Conservation (phyloP, 2,329 filamentous ascomycete genomes). For the Cladosporium sp. region DNA sequence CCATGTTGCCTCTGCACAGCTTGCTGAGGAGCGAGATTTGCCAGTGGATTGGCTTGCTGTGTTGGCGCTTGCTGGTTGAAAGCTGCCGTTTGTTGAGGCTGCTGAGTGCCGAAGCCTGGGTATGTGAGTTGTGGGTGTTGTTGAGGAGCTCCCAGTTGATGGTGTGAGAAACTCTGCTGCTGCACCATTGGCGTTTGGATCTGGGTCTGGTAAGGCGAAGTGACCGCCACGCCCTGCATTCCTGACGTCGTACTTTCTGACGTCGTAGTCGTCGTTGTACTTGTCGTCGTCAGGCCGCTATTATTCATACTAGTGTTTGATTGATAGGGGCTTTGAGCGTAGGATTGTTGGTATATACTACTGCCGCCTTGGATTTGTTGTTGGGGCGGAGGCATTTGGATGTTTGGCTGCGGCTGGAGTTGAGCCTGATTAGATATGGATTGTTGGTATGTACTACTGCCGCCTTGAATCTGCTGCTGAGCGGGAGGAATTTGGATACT, state of each 20-base stretch:
- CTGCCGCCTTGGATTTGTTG: neutral
- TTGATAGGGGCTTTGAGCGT: too few species aligned
- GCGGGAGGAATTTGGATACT: neutral
- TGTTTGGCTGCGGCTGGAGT: neutral
- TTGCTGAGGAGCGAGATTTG: neutral
- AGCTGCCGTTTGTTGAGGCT: neutral
- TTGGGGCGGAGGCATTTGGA: neutral
- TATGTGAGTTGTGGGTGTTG: neutral
- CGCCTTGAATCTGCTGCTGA: neutral
- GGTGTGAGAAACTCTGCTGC: neutral
- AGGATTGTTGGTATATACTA: neutral
- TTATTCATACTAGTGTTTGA: too few species aligned
- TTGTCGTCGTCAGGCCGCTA: neutral
- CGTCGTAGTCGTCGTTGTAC: neutral
- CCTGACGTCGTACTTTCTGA: neutral
- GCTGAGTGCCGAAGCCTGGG: neutral
- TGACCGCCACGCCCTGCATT: neutral
- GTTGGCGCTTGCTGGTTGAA: conserved; percentile 1
- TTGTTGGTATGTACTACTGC: neutral
- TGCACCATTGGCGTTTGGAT: neutral
- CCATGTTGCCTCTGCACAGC: too few species aligned
- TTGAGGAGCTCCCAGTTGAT: neutral
- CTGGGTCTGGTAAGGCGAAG: neutral
- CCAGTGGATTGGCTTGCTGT: neutral
- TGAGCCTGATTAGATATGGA: neutral